Evolutionary conservation across 163 green algal genomes (phyloP).

Genomic region (Coccomyxa subellipsoidea): DNA sequence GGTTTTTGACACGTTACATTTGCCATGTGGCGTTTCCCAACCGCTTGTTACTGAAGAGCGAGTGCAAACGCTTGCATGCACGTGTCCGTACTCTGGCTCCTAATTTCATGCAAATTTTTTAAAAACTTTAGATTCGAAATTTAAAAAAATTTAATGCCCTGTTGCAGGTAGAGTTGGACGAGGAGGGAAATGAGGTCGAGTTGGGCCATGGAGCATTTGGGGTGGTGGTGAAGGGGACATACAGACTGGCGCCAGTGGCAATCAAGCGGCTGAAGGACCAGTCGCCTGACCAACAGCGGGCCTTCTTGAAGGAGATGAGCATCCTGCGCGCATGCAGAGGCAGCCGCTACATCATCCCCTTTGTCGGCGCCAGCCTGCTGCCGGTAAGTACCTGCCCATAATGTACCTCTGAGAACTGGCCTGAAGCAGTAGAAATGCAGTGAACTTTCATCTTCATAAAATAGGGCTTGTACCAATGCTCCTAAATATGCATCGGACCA

Average conservation of each 20-base stretch:
- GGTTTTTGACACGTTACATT: no score
- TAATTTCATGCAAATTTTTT: no score
- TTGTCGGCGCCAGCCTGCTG: constrained; percentile 6
- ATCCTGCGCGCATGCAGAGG: background rate
- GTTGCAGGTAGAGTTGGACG: background rate
- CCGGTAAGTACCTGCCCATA: background rate
- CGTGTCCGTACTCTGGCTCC: no score
- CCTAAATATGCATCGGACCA: no score
- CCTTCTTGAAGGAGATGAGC: background rate
- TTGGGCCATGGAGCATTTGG: background rate
- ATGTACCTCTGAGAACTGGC: no score
- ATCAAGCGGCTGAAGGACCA: background rate
- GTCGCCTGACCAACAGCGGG: background rate
- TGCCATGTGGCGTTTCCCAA: no score
- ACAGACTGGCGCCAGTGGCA: background rate
- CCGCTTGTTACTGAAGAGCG: no score
- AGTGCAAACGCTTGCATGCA: no score
- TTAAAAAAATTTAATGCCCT: background rate
- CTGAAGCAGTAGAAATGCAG: no score
- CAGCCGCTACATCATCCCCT: constrained; percentile 2
- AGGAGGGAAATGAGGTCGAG: background rate
- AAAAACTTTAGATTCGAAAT: no score
- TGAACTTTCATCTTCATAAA: no score
- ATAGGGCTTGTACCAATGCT: no score
- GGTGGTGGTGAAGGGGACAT: background rate